Evolutionary conservation across 2,329 filamentous ascomycete species (phyloP).

Genomic region (Microcera coccophila): DNA sequence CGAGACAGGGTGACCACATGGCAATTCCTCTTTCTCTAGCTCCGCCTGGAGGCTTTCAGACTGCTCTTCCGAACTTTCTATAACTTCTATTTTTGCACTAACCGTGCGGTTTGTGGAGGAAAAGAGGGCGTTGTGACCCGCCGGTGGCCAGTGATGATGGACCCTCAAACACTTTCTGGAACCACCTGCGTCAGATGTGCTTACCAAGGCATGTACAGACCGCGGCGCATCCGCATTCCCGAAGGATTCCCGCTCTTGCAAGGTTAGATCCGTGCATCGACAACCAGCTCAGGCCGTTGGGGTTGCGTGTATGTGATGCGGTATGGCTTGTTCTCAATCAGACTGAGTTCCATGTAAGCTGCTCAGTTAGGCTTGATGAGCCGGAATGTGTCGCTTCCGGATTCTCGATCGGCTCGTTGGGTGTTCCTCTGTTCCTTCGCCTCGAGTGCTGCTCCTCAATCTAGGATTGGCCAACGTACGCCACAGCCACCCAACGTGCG

Average conservation of each 20-base stretch:
- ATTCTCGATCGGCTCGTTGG: too few relatives aligned
- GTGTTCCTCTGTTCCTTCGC: too few relatives aligned
- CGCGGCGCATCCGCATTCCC: background rate
- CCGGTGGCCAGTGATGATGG: background rate
- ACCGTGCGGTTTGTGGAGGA: background rate
- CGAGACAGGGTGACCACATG: constrained; percentile 24
- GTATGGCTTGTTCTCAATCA: too few relatives aligned
- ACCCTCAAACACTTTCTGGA: background rate
- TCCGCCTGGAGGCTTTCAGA: background rate
- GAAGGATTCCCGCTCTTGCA: background rate
- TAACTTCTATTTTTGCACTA: background rate
- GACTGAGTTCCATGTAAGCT: too few relatives aligned
- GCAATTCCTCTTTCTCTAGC: constrained; percentile 8
- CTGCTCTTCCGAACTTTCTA: background rate
- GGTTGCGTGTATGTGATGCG: too few relatives aligned
- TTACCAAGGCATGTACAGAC: background rate
- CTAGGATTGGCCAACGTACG: too few relatives aligned
- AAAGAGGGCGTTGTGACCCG: background rate
- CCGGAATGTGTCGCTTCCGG: too few relatives aligned
- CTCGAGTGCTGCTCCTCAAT: too few relatives aligned
- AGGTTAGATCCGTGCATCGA: background rate
- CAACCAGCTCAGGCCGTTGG: too few relatives aligned
- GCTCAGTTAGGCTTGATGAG: too few relatives aligned
- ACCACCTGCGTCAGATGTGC: background rate
- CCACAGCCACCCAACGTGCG: too few relatives aligned